Evolutionary conservation across 2,329 filamentous ascomycete genomes (phyloP).

Genomic region (Calonectria ilicicola): DNA sequence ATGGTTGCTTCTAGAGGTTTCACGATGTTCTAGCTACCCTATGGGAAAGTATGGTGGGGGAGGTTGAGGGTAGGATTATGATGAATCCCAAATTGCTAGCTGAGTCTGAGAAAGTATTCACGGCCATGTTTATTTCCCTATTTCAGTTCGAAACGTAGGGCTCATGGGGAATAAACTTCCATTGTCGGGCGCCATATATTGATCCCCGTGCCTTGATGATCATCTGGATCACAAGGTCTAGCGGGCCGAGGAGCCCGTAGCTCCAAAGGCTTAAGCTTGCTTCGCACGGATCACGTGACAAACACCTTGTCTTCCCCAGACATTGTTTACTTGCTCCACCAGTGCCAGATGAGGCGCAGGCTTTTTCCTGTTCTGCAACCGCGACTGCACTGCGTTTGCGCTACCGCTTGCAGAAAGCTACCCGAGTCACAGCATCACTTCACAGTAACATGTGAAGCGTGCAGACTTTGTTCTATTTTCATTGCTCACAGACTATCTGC

Average conservation of each 20-base stretch:
- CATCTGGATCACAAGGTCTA: background rate
- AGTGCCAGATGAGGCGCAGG: conserved; percentile 29
- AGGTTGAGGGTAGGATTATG: too few relatives aligned
- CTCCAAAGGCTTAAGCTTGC: background rate
- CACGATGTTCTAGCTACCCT: conserved; percentile 50
- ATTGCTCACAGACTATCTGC: conserved; percentile 34
- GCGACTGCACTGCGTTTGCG: conserved; percentile 15
- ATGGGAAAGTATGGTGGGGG: background rate
- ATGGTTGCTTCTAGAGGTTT: conserved; percentile 20
- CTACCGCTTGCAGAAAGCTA: conserved; percentile 6
- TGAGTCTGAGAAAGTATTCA: too few relatives aligned
- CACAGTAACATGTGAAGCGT: conserved; percentile 38
- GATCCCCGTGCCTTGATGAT: background rate
- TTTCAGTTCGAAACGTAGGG: too few relatives aligned
- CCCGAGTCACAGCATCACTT: conserved; percentile 26
- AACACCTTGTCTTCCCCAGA: background rate
- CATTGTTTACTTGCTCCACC: background rate
- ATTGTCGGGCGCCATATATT: background rate
- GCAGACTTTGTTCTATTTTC: background rate
- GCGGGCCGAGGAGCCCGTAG: background rate
- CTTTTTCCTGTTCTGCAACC: conserved; percentile 11
- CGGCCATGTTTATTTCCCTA: too few relatives aligned
- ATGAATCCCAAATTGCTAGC: too few relatives aligned
- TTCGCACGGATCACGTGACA: background rate
- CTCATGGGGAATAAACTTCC: too few relatives aligned